Evolutionary conservation across 306 rosid species (phyloP).

Genomic region (Phaseolus lunatus): DNA sequence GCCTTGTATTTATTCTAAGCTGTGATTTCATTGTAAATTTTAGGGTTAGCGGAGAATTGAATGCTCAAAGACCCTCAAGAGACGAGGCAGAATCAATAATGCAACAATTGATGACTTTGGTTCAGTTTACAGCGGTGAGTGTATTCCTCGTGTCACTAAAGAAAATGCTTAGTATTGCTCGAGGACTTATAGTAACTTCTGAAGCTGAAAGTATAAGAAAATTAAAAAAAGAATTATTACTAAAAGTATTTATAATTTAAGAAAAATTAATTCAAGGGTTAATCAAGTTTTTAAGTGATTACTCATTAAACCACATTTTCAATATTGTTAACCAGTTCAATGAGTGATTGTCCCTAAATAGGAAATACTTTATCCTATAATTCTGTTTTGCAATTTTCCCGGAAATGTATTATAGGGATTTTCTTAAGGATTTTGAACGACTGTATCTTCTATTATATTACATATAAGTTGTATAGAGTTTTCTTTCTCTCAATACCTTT

Average conservation of each 20-base stretch:
- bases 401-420: constrained; percentile 10
- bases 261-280: constrained; percentile 21
- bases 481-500: constrained; percentile 19
- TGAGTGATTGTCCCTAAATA: constrained; percentile 3
- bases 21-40: constrained; percentile 37
- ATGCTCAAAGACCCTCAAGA: constrained; percentile 60
- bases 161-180: constrained; percentile 22
- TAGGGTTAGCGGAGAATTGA: constrained; percentile 60
- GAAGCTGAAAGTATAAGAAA: constrained; percentile 28
- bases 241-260: constrained; percentile 22
- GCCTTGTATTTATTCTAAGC: constrained; percentile 29
- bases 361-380: neutral
- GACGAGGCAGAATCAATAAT: constrained; percentile 68
- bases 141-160: constrained; percentile 17
- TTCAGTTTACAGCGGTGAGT: constrained; percentile 82
- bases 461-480: constrained; percentile 10
- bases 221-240: neutral
- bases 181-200: constrained; percentile 20
- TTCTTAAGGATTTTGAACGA: constrained; percentile 23
- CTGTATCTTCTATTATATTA: neutral
- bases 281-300: constrained; percentile 21
- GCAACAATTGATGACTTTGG: constrained; percentile 68
- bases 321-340: constrained; percentile 13
- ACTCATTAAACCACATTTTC: constrained; percentile 15
- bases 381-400: constrained; percentile 7